Evolutionary conservation across 192 early-diverging fungal genomes (phyloP), one percentile per base, ranked within the genome.

Genomic region (Podila minutissima): DNA sequence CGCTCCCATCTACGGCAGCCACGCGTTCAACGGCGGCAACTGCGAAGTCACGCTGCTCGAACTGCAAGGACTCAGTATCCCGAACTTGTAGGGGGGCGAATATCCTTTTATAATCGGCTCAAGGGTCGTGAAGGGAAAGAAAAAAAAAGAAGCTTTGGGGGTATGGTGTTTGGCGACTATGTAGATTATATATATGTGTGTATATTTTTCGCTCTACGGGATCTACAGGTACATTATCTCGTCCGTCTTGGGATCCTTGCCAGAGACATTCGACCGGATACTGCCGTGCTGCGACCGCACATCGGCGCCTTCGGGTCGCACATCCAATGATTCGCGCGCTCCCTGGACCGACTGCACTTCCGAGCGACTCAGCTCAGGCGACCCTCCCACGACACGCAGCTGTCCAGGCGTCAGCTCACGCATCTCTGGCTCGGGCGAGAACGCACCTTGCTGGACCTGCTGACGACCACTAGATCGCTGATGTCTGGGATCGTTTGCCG

Each of bases 41-140:
- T 78, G 75, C 20, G 75, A 78, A 59, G 75, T 78, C 28, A 78
- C 75, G 20, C 37, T 71, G n/a, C n/a, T n/a, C n/a, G n/a, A n/a
- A n/a, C n/a, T n/a, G n/a, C n/a, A n/a, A n/a, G n/a, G n/a, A n/a
- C n/a, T n/a, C n/a, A n/a, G n/a, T n/a, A n/a, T n/a, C n/a, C n/a
- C n/a, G n/a, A n/a, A n/a, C n/a, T n/a, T n/a, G n/a, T n/a, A n/a
- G n/a, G n/a, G n/a, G n/a, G n/a, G n/a, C n/a, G 67, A 78, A 50
- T 78, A 32, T 29, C 72, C 33, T 7, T 4, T 35, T 4, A 35
- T 3, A 35, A 2, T 2, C 3, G 33, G 33, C 33, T 7, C 7
- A 6, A 35, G 33, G 7, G 0, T 2, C 7, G 3, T 35, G 5
- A n/a, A n/a, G n/a, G n/a, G n/a, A n/a, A n/a, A n/a, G n/a, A 35